phyloP scores from a whole-genome alignment of 257 asterid species.

The Lantana camara region DNA sequence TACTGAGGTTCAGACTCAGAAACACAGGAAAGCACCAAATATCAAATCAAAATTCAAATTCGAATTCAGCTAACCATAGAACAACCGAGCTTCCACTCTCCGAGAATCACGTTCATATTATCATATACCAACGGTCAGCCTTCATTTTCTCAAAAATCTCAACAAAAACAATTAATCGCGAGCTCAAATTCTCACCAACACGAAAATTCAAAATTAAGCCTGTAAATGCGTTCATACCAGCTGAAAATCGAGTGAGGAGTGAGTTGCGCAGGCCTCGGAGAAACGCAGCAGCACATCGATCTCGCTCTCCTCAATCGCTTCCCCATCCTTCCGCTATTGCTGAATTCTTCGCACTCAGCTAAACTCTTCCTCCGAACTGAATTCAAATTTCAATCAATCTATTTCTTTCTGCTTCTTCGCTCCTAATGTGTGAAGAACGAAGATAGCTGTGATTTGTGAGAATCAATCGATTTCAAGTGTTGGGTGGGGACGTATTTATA shows the following conservation, averaged over 20 bases:
- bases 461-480: conserved; percentile 21
- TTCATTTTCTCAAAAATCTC: neutral
- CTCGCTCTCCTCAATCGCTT: conserved; percentile 79
- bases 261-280: conserved; percentile 58
- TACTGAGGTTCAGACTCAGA: conserved; percentile 7
- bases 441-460: conserved; percentile 12
- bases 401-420: neutral
- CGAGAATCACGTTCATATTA: neutral
- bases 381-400: neutral
- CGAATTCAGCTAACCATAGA: conserved; percentile 6
- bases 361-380: neutral
- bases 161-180: neutral
- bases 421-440: conserved; percentile 32
- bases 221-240: conserved; percentile 45
- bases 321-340: conserved; percentile 54
- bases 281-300: conserved; percentile 73
- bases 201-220: neutral
- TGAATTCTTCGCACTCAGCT: neutral
- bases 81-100: conserved; percentile 10
- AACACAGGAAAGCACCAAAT: conserved; percentile 5
- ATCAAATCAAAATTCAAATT: conserved; percentile 1
- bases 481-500: conserved; percentile 32
- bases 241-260: conserved; percentile 64
- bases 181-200: neutral
- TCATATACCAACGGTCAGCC: no score